Base-by-base conservation (phyloP, 345 rosid species). In the Reutealis trisperma region DNA sequence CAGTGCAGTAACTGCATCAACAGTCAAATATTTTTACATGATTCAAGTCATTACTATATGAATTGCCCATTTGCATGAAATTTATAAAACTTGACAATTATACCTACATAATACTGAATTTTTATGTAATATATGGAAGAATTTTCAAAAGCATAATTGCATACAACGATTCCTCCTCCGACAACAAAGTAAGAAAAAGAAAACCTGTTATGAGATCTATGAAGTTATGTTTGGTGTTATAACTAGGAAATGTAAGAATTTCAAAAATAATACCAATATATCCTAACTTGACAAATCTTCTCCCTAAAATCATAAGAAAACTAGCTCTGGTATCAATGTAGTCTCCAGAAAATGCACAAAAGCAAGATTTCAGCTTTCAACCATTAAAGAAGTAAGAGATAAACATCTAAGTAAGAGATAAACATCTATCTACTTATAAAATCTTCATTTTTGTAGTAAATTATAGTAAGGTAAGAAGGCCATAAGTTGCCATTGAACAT, bases 1-100 rank as follows among this genome's bases (percentile, higher is more conserved):
- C 80, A 94, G 72, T 6, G 70, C 83, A 81, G 44, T 2, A 61
- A 52, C 98, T 94, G 90, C 87, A 75, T 64, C 79, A 54, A 16
- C 11, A 55, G 7, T 25, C 22, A 51, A 30, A 13, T 13, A 55
- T 37, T 37, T 37, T 8, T 19, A 58, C 32, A 78, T 1, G 18
- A 58, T 47, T 4, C 24, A 8, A 54, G 67, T 30, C 27, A 16
- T 4, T 16, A 25, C 4, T 10, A 24, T 47, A 0, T 68, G 72
- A 32, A n/a, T 57, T 57, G 7, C 4, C 27, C 37, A 27, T 18
- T 24, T 19, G 9, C 1, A 5, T 37, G 11, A 67, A 19, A 57
- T 41, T 0, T 41, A 41, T 54, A 54, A 1, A 65, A 0, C 2
- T 8, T 21, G 9, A 22, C 1, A 22, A 4, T n/a, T 44, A 10